Evolutionary conservation across 1,139 yeast genomes (phyloP), one percentile per base, ranked within the genome.

Genomic region (Blastobotrys persicus): DNA sequence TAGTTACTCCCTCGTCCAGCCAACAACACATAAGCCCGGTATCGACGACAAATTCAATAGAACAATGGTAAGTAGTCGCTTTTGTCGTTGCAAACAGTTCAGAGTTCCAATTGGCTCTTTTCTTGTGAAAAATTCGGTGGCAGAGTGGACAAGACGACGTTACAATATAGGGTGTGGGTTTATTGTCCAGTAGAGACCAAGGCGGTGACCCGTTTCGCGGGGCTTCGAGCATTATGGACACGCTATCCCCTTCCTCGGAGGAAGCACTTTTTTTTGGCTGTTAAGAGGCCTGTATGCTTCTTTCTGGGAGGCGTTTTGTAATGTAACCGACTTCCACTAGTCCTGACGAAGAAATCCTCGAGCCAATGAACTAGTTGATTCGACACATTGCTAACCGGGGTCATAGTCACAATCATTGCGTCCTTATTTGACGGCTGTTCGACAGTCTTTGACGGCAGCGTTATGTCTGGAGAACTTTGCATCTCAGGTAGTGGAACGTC

Each of bases 371-470:
- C n/a, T n/a, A n/a, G n/a, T n/a, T n/a, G n/a, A n/a, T n/a, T n/a
- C n/a, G n/a, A n/a, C n/a, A n/a, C n/a, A n/a, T n/a, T n/a, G 35
- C 35, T 32, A 16, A 34, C 13, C 39, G 14, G 4, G n/a, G 14
- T 14, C 18, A 18, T 45, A 65, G 73, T 67, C 71, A 46, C 98
- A 92, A 80, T 92, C 98, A 4, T 79, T 92, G 55, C 88, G 92
- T 62, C 98, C 98, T 55, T 92, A 92, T 64, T 78, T 92, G 52
- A 85, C 88, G 7, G 97, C 98, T 1, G 98, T 92, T 26, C 84
- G 98, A 67, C 81, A 87, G 52, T 89, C 98, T 23, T 78, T 92
- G 60, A 88, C 95, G 14, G 97, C 97, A 7, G 96, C 98, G n/a
- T 77, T 92, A 47, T 88, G 96, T 61, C 75, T 92, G 58, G 95